Evolutionary conservation across 2,329 filamentous ascomycete species (phyloP), one percentile per base, ranked within the genome.

Genomic region (Elsinoe perseae): DNA sequence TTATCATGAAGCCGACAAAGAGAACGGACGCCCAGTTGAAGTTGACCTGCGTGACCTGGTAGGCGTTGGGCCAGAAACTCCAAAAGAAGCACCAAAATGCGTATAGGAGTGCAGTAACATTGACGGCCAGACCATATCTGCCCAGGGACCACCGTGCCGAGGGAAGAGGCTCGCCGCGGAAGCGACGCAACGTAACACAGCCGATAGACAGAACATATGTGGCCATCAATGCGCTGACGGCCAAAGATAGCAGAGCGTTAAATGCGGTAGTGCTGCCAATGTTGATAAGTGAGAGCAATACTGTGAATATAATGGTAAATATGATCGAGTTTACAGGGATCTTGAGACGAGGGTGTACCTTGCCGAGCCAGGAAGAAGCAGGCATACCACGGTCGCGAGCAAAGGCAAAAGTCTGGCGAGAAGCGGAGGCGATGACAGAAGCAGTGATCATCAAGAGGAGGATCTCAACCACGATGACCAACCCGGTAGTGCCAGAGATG

Each of bases 11-110:
- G 14, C 46, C 58, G 8, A 38, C 50, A 46, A 77, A 76, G 36
- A 79, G 71, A 5, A 77, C 66, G n/a, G 70, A 63, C 27, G 72
- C 73, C 75, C 75, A 80, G 63, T 81, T 80, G 70, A 79, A 78
- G 2, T 69, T 71, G 12, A 61, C 61, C 1, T 69, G 62, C 1
- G 66, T 71, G 1, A 75, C 71, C 1, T 65, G 60, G 32, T 70
- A 64, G 2, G 61, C 57, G 0, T 67, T 62, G 0, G 78, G 78
- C 64, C 77, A 80, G 53, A 42, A 56, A 27, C 53, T 44, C 38
- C 38, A 56, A 28, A 56, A 36, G 16, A 46, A 36, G 59, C 77
- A 77, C 44, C 70, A 69, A 61, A 79, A 77, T 57, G 79, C 68
- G 56, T 77, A 72, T 3, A 75, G 69, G 42, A 76, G 69, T 1